Evolutionary conservation across 2,329 filamentous ascomycete species (phyloP).

Genomic region (Botrytis tulipae): DNA sequence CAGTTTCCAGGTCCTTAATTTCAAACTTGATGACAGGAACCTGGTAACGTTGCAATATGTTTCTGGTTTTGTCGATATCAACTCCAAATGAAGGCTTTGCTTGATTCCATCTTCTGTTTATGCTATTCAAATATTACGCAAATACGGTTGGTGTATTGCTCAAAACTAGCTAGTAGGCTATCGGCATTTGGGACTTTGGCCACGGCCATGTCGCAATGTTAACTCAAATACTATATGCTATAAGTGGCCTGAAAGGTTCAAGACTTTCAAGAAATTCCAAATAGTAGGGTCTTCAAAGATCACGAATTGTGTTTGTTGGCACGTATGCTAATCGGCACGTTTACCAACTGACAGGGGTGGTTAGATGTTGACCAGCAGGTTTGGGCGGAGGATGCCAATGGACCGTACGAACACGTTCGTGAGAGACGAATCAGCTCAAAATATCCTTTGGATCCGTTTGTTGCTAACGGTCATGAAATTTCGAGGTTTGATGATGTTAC

Average conservation of each 20-base stretch:
- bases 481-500: neutral
- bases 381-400: neutral
- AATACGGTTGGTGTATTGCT: neutral
- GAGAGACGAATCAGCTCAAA: neutral
- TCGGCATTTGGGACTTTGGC: neutral
- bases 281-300: neutral
- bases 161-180: neutral
- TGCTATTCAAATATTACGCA: neutral
- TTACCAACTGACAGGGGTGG: neutral
- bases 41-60: slow-evolving; percentile 17
- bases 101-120: neutral
- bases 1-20: slow-evolving; percentile 8
- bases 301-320: neutral
- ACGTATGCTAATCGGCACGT: neutral
- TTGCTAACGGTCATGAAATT: neutral
- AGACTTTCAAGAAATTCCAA: neutral
- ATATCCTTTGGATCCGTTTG: neutral
- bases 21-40: neutral
- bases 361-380: neutral
- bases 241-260: neutral
- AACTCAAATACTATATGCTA: neutral
- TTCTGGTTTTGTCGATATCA: neutral
- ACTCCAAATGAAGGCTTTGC: neutral
- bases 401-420: neutral
- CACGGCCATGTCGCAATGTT: neutral